Percentiles rank a stretch among this genome's conserved stretches.
These are phyloP conservation scores for Peribolospora baueri DNA, from an alignment of 768 basidiomycete genomes.

Conservation along the genomic window DNA sequence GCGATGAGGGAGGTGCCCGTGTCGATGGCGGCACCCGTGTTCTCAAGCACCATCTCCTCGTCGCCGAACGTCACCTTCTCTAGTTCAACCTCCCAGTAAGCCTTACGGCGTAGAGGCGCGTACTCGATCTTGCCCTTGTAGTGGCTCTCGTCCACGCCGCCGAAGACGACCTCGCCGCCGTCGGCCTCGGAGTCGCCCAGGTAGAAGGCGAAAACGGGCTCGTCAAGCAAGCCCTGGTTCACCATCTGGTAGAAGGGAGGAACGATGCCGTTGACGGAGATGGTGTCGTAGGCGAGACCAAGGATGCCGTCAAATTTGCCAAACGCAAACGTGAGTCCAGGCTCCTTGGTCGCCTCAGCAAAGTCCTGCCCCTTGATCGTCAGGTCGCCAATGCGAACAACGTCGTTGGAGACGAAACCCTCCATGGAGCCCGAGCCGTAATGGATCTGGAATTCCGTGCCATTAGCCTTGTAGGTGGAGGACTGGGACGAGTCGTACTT, in stretches of 20 bases:
- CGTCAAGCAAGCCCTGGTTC: slow-evolving; percentile 49
- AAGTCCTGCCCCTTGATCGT: slow-evolving; percentile 53
- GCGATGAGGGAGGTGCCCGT: slow-evolving; percentile 77
- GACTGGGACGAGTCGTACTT: slow-evolving; percentile 70
- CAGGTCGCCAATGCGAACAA: slow-evolving; percentile 57
- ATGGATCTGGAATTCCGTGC: slow-evolving; percentile 62
- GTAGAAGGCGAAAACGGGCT: slow-evolving; percentile 83
- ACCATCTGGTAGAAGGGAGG: slow-evolving; percentile 94
- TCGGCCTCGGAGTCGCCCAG: slow-evolving; percentile 46
- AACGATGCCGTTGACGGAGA: slow-evolving; percentile 70
- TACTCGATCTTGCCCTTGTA: slow-evolving; percentile 63
- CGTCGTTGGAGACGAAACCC: slow-evolving; percentile 75
- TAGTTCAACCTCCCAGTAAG: slow-evolving; percentile 61
- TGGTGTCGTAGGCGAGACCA: slow-evolving; percentile 83
- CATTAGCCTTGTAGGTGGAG: slow-evolving; percentile 70
- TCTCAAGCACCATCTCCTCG: slow-evolving; percentile 69
- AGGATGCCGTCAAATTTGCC: slow-evolving; percentile 80
- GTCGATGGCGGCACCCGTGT: slow-evolving; percentile 31
- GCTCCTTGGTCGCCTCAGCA: slow-evolving; percentile 86
- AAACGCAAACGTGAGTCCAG: slow-evolving; percentile 82
- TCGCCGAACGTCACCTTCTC: slow-evolving; percentile 61
- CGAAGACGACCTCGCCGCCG: slow-evolving; percentile 73
- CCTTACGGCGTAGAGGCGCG: slow-evolving; percentile 77
- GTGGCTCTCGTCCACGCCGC: slow-evolving; percentile 53
- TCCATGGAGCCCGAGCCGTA: slow-evolving; percentile 95